phyloP scores from a whole-genome alignment of 176 grass and related monocot species.

The Eragrostis nindensis region DNA sequence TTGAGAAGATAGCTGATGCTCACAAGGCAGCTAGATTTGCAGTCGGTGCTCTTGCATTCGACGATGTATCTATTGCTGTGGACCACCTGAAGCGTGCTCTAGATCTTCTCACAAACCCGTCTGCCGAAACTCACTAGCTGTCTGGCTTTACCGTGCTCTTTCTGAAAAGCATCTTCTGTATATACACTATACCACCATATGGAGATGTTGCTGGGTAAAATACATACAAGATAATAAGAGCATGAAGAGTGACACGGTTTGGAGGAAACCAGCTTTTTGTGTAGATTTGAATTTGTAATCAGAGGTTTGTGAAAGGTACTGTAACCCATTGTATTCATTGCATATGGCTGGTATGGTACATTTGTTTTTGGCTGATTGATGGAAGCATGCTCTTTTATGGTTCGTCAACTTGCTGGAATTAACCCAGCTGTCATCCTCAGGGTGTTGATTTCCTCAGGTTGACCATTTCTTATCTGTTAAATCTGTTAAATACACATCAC shows the following conservation, averaged over 20 bases:
- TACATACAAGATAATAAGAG: constrained; percentile 33
- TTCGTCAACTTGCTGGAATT: background rate
- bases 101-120: constrained; percentile 90
- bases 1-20: constrained; percentile 86
- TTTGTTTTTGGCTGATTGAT: constrained; percentile 20
- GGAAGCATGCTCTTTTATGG: background rate
- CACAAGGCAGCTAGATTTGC: constrained; percentile 97
- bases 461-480: background rate
- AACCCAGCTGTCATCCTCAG: background rate
- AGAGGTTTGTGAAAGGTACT: constrained; percentile 33
- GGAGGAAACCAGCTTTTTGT: background rate
- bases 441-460: too few species aligned
- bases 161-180: constrained; percentile 44
- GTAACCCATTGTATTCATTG: constrained; percentile 1
- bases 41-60: constrained; percentile 91
- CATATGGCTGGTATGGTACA: background rate
- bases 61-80: constrained; percentile 82
- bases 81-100: constrained; percentile 79
- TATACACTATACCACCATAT: constrained; percentile 42
- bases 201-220: constrained; percentile 27
- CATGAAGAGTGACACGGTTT: constrained; percentile 4
- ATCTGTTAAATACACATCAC: background rate
- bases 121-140: constrained; percentile 66
- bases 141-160: background rate
- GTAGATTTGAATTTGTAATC: constrained; percentile 9